Conservation (phyloP, 208 protist genomes). For the Wallacemonas sp. region DNA sequence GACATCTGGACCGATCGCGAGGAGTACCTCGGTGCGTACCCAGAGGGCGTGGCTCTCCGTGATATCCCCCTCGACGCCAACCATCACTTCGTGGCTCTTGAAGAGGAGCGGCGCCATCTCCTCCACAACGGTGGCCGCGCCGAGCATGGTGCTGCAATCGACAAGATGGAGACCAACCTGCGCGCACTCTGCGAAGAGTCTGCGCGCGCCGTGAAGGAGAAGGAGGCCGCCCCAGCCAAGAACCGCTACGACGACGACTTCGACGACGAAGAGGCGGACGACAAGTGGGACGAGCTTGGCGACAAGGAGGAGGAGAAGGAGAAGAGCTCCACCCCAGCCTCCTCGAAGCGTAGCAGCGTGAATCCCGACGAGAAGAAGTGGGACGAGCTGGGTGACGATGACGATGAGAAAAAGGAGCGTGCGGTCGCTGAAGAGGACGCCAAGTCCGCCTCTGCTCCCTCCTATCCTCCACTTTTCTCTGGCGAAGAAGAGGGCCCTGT, state of each 20-base stretch:
- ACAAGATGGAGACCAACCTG: slow-evolving; percentile 30
- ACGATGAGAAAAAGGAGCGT: slow-evolving; percentile 14
- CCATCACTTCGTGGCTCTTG: slow-evolving; percentile 19
- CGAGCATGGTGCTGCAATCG: slow-evolving; percentile 22
- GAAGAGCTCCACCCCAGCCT: neutral
- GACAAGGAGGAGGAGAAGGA: slow-evolving; percentile 16
- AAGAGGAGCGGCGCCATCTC: slow-evolving; percentile 8
- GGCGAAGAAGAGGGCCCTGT: slow-evolving; percentile 8
- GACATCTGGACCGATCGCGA: slow-evolving; percentile 24
- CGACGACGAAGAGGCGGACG: slow-evolving; percentile 30
- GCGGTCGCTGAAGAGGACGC: no score
- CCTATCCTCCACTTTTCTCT: neutral
- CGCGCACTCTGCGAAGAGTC: slow-evolving; percentile 26
- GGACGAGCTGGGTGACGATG: neutral
- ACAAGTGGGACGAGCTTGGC: slow-evolving; percentile 18
- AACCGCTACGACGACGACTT: slow-evolving; percentile 35
- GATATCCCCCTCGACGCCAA: slow-evolving; percentile 31
- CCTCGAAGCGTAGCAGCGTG: slow-evolving; percentile 6
- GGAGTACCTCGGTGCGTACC: slow-evolving; percentile 28
- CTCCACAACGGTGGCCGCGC: neutral
- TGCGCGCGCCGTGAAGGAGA: slow-evolving; percentile 16
- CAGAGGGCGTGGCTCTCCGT: slow-evolving; percentile 28
- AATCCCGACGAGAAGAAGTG: slow-evolving; percentile 2
- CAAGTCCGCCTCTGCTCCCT: slow-evolving; percentile 10
- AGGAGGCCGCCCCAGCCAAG: slow-evolving; percentile 2